Percentiles rank a stretch among this genome's conserved stretches.
These are phyloP conservation scores for Perilla frutescens DNA, from an alignment of 257 asterid species.

Conservation along the genomic window DNA sequence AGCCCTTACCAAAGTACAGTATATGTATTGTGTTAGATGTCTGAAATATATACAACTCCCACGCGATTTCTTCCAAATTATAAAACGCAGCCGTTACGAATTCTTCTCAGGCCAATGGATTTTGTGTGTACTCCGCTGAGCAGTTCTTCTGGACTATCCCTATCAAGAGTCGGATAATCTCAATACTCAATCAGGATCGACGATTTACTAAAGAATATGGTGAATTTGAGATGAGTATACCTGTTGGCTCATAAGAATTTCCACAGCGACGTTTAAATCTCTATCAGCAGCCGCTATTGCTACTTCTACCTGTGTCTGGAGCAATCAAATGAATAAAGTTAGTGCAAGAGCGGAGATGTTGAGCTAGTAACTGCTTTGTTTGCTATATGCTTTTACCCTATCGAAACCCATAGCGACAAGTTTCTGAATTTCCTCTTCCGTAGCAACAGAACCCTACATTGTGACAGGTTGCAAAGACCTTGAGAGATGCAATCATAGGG, in stretches of 20 bases:
- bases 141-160: slow-evolving; percentile 38
- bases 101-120: slow-evolving; percentile 25
- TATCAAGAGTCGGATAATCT: slow-evolving; percentile 29
- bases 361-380: background rate
- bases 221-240: slow-evolving; percentile 44
- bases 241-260: slow-evolving; percentile 97
- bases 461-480: slow-evolving; percentile 27
- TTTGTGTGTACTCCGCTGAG: background rate
- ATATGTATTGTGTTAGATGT: slow-evolving; percentile 32
- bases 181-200: slow-evolving; percentile 16
- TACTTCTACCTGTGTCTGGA: slow-evolving; percentile 93
- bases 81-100: slow-evolving; percentile 17
- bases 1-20: slow-evolving; percentile 16
- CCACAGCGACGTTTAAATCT: slow-evolving; percentile 83
- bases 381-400: slow-evolving; percentile 52
- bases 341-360: background rate
- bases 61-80: slow-evolving; percentile 15
- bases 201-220: background rate
- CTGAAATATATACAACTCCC: slow-evolving; percentile 36
- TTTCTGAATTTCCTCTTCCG: slow-evolving; percentile 77
- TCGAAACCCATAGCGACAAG: slow-evolving; percentile 98
- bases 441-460: slow-evolving; percentile 54
- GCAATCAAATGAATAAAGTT: background rate
- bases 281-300: slow-evolving; percentile 96
- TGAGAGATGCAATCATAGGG: slow-evolving; percentile 23